These are phyloP conservation scores for Capronia epimyces DNA, from an alignment of 2,329 filamentous ascomycete species.

Conservation along the genomic window DNA sequence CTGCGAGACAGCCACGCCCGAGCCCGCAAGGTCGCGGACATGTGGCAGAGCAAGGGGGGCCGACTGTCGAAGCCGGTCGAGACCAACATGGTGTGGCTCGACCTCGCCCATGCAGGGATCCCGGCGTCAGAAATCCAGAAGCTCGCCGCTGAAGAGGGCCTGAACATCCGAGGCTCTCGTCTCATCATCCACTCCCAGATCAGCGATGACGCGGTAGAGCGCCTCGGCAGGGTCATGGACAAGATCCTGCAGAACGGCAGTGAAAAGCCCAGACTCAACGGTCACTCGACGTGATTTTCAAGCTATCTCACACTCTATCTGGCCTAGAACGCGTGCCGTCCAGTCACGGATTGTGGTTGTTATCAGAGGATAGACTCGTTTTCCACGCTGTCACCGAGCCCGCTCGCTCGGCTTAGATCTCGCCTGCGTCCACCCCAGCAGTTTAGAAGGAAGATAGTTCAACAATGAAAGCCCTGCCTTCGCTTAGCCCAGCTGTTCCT, in stretches of 20 bases:
- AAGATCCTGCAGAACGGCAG: conserved; percentile 15
- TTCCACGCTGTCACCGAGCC: too few relatives aligned
- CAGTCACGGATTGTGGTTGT: too few relatives aligned
- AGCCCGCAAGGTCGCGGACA: conserved; percentile 56
- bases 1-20: conserved; percentile 56
- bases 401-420: too few relatives aligned
- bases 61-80: conserved; percentile 64
- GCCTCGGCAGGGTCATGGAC: conserved; percentile 32
- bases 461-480: background rate
- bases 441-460: background rate
- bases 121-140: conserved; percentile 50
- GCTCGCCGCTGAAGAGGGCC: conserved; percentile 52
- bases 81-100: conserved; percentile 90
- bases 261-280: conserved; percentile 1
- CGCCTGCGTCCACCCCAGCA: too few relatives aligned
- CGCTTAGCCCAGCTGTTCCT: background rate
- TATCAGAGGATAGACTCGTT: too few relatives aligned
- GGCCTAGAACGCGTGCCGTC: background rate
- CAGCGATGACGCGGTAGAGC: conserved; percentile 36
- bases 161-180: conserved; percentile 53
- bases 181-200: conserved; percentile 64
- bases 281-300: background rate
- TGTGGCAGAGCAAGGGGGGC: conserved; percentile 68
- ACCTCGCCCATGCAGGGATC: conserved; percentile 59
- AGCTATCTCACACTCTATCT: background rate